phyloP scores from a whole-genome alignment of 2,329 filamentous ascomycete species.

The Botrytis aclada region DNA sequence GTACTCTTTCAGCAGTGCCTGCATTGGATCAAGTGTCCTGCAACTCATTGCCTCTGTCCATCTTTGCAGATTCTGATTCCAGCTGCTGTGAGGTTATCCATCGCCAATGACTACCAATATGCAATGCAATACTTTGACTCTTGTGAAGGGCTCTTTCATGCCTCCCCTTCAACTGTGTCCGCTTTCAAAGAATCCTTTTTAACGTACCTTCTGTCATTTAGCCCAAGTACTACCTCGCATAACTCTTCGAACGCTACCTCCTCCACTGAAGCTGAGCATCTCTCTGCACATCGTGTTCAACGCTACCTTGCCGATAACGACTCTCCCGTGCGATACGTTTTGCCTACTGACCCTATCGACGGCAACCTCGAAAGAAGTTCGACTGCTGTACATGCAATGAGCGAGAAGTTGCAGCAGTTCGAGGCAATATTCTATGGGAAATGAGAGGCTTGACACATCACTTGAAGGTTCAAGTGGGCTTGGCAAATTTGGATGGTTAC shows the following conservation, averaged over 20 bases:
- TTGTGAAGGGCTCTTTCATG: background rate
- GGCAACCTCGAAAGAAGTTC: background rate
- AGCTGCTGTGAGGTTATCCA: background rate
- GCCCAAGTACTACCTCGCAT: background rate
- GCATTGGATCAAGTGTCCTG: background rate
- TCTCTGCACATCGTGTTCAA: background rate
- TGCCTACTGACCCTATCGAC: background rate
- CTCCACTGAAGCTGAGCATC: background rate
- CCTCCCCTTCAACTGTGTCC: background rate
- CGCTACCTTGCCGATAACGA: background rate
- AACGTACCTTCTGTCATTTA: background rate
- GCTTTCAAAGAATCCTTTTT: background rate
- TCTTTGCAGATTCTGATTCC: background rate
- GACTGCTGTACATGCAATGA: background rate
- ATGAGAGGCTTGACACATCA: background rate
- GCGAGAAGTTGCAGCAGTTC: background rate
- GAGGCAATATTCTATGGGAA: background rate
- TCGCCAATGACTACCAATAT: background rate
- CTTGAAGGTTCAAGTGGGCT: background rate
- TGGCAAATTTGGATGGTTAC: too few species aligned
- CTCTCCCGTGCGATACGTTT: background rate
- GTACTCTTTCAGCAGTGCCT: background rate
- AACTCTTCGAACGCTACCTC: background rate
- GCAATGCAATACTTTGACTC: background rate
- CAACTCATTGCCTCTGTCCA: background rate